Base-by-base conservation (phyloP, 139 green algal genomes). In the Haematococcus sp. region DNA sequence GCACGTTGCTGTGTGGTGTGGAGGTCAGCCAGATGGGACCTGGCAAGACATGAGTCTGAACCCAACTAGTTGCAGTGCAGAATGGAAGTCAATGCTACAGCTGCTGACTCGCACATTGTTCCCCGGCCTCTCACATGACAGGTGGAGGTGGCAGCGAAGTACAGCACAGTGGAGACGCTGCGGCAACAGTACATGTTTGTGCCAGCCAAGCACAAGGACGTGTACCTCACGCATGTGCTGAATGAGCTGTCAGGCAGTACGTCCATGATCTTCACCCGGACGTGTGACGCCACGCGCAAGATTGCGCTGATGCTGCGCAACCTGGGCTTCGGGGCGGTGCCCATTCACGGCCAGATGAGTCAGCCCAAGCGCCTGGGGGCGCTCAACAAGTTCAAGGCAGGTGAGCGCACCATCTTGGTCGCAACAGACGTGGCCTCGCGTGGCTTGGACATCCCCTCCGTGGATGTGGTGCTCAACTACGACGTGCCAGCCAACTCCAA, bases 161-260 rank as follows among this genome's bases (percentile, higher is more conserved):
- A 98, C 83, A 86, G 76, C 44, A 99, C 96, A 0, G 96, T 98
- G 68, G 93, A 97, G 74, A 98, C 94, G 23, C 89, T 99, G 69
- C 81, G 93, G 27, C 96, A 99, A 87, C 89, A 99, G 86, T 99
- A 98, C 88, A 67, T 97, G 33, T 99, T 99, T 81, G 74, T 98
- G 3, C 96, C 96, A 49, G 95, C 95, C 32, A 99, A 99, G 87
- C 89, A 96, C 89, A 99, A 99, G 90, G 96, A 99, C 85, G 95
- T 88, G 76, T 98, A 99, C 86, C 76, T 97, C 55, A 83, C 84
- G 0, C 97, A 87, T 51, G 76, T 95, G 43, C 78, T 99, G 54
- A 98, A 93, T 71, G 93, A 97, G 80, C 82, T 97, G 20, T 72
- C 58, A 40, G 90, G 87, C 55, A 79, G 49, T 33, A 94, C 89